phyloP scores from a whole-genome alignment of 2,329 filamentous ascomycete species.

The Acarospora socialis region DNA sequence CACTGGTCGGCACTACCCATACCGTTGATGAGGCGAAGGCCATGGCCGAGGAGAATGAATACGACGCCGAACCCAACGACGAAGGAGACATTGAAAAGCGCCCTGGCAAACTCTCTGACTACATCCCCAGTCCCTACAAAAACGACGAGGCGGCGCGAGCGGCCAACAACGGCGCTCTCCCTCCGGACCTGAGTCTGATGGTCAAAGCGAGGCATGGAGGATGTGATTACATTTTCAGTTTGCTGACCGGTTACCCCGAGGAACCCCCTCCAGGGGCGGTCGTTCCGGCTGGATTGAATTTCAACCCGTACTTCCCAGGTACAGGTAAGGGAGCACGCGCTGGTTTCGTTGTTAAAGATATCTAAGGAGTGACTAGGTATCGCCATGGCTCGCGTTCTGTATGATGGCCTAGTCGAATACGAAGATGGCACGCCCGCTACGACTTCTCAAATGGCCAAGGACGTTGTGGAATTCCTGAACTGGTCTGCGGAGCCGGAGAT shows the following conservation, averaged over 20 bases:
- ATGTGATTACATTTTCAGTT: conserved; percentile 95
- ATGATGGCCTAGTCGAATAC: conserved; percentile 95
- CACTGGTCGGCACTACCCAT: conserved; percentile 78
- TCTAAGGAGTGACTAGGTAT: conserved; percentile 39
- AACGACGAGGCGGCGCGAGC: conserved; percentile 97
- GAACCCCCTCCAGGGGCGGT: conserved; percentile 81
- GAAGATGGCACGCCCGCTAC: conserved; percentile 90
- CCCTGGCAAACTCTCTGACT: conserved; percentile 95
- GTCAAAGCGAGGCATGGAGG: conserved; percentile 96
- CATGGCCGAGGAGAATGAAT: conserved; percentile 95
- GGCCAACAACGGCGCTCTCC: conserved; percentile 95
- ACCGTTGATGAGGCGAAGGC: conserved; percentile 97
- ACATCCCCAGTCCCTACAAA: conserved; percentile 89
- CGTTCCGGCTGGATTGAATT: conserved; percentile 85
- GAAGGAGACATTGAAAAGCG: conserved; percentile 97
- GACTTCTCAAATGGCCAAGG: conserved; percentile 99
- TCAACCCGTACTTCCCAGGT: conserved; percentile 99
- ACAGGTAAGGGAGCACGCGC: conserved; percentile 46
- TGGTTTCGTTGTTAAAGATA: not conserved
- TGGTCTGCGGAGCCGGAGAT: conserved; percentile 98
- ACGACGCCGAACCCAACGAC: conserved; percentile 95
- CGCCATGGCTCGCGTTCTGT: conserved; percentile 96
- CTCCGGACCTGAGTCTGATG: conserved; percentile 93
- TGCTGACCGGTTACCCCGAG: conserved; percentile 94
- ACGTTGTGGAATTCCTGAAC: conserved; percentile 97